Base-by-base conservation (phyloP, 2,329 filamentous ascomycete species). In the Chaetomiaceae sp. region DNA sequence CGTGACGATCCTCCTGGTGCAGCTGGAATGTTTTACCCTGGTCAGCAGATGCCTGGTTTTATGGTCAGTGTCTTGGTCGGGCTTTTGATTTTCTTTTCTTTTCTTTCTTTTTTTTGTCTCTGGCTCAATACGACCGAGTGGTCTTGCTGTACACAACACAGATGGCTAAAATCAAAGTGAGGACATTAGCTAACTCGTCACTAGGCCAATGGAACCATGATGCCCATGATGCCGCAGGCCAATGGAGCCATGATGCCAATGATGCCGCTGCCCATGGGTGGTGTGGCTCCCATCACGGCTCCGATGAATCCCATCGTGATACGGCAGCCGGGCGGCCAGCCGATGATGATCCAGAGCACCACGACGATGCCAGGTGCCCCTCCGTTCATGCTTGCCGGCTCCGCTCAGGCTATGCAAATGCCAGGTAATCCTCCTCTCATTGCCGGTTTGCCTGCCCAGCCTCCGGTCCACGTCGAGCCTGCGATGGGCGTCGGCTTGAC, bases 401-500 rank as follows among this genome's bases (percentile, higher is more conserved):
- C 45, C 12, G 16, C 44, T 58, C 43, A 38, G 31, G 19, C 33
- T 2, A 14, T 44, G 5, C 47, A 21, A 10, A 62, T 72, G 60
- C 64, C 70, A 71, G 72, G 71, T 69, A 73, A 69, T 64, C 48
- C 54, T 27, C 45, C 56, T 39, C 14, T 34, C 17, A 33, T 35
- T 4, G 39, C 52, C 17, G 44, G 50, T 38, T 19, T 52, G 13
- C 54, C 39, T 30, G 34, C 27, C 50, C 54, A 45, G 40, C 43
- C 65, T 63, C 44, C 53, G 10, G 48, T 58, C 9, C 63, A 69
- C 55, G 71, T 73, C n/a, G 76, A 82, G 39, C 60, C 65, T 55
- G 70, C 79, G 53, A 65, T 74, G 65, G 72, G 78, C 50, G 60
- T 80, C 45, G 78, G 78, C 55, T 73, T 71, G 56, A 82, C 78